Evolutionary conservation across 225 moss, liverwort and hornwort genomes (phyloP).

Genomic region (Polytrichum formosum): DNA sequence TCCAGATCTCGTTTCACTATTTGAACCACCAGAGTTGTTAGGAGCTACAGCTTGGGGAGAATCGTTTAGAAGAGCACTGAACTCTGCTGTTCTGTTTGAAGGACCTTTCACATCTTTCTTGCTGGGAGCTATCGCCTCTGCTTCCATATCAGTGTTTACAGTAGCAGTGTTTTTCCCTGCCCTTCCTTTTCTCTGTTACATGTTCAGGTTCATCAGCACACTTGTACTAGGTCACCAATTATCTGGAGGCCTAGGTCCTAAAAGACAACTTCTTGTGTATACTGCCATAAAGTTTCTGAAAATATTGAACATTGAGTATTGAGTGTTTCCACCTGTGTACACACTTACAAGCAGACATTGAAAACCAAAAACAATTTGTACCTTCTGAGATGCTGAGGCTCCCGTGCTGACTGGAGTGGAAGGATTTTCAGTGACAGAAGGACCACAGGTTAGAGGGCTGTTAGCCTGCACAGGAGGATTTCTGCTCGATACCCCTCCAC

Average conservation of each 20-base stretch:
- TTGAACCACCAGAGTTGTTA: constrained; percentile 34
- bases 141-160: constrained; percentile 27
- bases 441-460: constrained; percentile 12
- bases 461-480: constrained; percentile 23
- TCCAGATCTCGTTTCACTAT: constrained; percentile 36
- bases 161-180: constrained; percentile 28
- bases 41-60: constrained; percentile 38
- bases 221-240: too few species aligned
- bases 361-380: background rate
- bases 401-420: constrained; percentile 15
- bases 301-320: too few species aligned
- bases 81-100: constrained; percentile 57
- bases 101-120: constrained; percentile 49
- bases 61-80: constrained; percentile 58
- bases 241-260: too few species aligned
- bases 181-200: constrained; percentile 48
- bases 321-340: too few species aligned
- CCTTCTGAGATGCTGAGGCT: background rate
- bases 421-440: constrained; percentile 18
- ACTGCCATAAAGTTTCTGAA: too few species aligned
- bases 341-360: too few species aligned
- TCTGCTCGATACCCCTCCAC: constrained; percentile 24
- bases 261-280: too few species aligned
- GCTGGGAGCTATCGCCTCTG: constrained; percentile 33
- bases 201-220: constrained; percentile 8